These are phyloP conservation scores for Colletotrichum noveboracense DNA, from an alignment of 2,329 filamentous ascomycete genomes.

Conservation along the genomic window DNA sequence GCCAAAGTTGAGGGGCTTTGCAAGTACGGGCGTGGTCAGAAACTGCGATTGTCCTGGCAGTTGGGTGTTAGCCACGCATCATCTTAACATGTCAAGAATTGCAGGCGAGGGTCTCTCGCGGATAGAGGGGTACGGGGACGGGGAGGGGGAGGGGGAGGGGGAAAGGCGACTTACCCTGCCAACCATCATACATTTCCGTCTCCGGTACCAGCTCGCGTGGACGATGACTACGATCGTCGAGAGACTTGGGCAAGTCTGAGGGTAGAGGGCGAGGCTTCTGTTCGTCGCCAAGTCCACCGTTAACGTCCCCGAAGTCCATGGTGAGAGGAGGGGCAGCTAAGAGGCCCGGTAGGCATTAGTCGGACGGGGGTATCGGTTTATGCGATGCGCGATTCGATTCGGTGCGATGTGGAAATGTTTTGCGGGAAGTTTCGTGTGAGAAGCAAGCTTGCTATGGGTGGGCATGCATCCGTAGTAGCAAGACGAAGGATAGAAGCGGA, in stretches of 20 bases:
- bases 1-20: slow-evolving; percentile 82
- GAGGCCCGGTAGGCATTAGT: slow-evolving; percentile 20
- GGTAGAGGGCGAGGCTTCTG: slow-evolving; percentile 66
- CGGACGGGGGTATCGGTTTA: slow-evolving; percentile 9
- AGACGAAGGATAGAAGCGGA: neutral
- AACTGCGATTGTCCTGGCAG: slow-evolving; percentile 89
- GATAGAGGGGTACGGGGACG: neutral
- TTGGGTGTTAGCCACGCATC: neutral
- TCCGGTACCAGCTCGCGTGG: slow-evolving; percentile 73
- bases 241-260: slow-evolving; percentile 84
- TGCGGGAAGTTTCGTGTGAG: slow-evolving; percentile 5
- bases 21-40: slow-evolving; percentile 82
- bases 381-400: slow-evolving; percentile 8
- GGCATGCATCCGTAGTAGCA: neutral
- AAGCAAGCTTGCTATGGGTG: neutral
- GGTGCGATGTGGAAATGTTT: neutral
- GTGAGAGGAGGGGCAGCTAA: slow-evolving; percentile 43
- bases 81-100: neutral
- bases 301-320: slow-evolving; percentile 65
- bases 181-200: slow-evolving; percentile 98
- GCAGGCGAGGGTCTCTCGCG: neutral
- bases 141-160: neutral
- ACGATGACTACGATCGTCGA: slow-evolving; percentile 82
- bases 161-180: slow-evolving; percentile 74
- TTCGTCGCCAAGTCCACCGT: slow-evolving; percentile 44